Evolutionary conservation across 345 rosid genomes (phyloP).

Genomic region (Acer campestre): DNA sequence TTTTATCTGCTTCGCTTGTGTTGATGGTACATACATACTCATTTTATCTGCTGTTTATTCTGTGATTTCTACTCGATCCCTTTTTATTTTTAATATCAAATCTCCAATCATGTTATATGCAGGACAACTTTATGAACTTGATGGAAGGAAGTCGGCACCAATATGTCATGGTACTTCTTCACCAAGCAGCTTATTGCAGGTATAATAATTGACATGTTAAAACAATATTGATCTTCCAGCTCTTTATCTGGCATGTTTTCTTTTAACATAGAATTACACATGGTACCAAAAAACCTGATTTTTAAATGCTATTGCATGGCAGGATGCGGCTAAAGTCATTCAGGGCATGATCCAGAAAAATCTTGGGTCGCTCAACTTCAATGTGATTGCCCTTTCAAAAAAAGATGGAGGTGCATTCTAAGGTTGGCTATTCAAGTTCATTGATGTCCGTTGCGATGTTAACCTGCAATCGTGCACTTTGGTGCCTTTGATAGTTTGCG

Average conservation of each 20-base stretch:
- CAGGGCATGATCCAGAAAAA: constrained; percentile 74
- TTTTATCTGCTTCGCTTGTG: constrained; percentile 84
- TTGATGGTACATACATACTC: constrained; percentile 56
- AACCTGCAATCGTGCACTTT: not conserved
- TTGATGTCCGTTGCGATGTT: not conserved
- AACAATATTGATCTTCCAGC: not conserved
- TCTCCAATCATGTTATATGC: constrained; percentile 7
- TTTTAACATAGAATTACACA: not conserved
- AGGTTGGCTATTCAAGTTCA: constrained; percentile 2
- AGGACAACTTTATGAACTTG: constrained; percentile 92
- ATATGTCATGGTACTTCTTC: constrained; percentile 76
- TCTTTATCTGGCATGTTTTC: constrained; percentile 3
- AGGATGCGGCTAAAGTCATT: constrained; percentile 85
- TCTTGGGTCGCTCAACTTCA: constrained; percentile 76
- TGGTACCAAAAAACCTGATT: not conserved
- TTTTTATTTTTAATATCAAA: not conserved
- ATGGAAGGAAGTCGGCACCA: constrained; percentile 86
- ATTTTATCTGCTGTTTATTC: constrained; percentile 4
- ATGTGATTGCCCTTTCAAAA: constrained; percentile 72
- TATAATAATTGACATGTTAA: constrained; percentile 20
- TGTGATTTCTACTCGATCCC: not conserved
- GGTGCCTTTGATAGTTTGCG: constrained; percentile 1
- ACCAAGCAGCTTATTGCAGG: constrained; percentile 72
- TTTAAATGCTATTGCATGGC: constrained; percentile 19
- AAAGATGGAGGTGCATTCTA: constrained; percentile 27